Base-by-base conservation (phyloP, 2,329 filamentous ascomycete genomes). In the Geosmithia flava region DNA sequence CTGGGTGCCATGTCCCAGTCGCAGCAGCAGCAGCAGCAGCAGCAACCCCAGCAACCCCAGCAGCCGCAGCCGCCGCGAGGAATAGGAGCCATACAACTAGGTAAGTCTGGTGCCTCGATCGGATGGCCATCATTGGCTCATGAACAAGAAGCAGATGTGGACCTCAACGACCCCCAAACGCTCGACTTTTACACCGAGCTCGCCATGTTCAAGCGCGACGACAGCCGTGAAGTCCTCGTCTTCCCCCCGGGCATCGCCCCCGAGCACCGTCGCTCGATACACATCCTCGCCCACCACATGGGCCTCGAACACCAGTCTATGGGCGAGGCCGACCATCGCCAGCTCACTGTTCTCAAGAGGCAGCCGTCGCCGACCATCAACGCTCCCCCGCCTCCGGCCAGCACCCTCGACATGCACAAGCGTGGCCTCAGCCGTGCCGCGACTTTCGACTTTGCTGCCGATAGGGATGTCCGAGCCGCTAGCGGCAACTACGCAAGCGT, bases 221-320 rank as follows among this genome's bases (percentile, higher is more conserved):
- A 79, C 20, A 71, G 72, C 46, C 81, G 87, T 47, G 90, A 96
- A 60, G 82, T 85, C 47, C 71, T 95, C 51, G 83, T 94, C 46
- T 96, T 97, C 68, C 82, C 90, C 2, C 72, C 86, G 20, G 83
- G 82, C 46, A 76, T 95, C 51, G 77, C 86, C 7, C 90, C 93
- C 2, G 76, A 85, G 51, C 86, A 96, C 61, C 85, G 93, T 54
- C 84, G 90, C 53, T 87, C 85, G 50, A 89, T 97, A 50, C 93
- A 98, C 63, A 95, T 90, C 40, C 75, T 98, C 47, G 90, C 93
- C 7, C 93, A 98, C 62, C 87, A 95, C 66, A 91, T 97, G 83
- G 87, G 85, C 5, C 74, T 98, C 23, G 85, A 87, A 53, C 93
- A 98, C 62, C 79, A 85, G 50, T 97, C 93, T 6, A 88, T 91